Evolutionary conservation across 2,329 filamentous ascomycete genomes (phyloP).

Genomic region (Gaeumannomyces sp.): DNA sequence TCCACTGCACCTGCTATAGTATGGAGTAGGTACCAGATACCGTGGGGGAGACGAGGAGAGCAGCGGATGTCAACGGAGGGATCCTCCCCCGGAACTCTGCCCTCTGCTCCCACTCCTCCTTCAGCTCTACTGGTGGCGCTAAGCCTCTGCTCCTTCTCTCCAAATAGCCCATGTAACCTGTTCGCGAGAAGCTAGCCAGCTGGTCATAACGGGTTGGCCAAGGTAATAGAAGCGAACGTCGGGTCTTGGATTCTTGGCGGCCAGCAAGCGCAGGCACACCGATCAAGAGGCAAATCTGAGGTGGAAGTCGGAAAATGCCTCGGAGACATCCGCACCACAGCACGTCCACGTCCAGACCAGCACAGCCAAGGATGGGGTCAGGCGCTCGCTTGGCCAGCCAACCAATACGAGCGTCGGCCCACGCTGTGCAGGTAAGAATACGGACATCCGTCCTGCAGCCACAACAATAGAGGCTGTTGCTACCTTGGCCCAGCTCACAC

Average conservation of each 20-base stretch:
- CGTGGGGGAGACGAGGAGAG: neutral
- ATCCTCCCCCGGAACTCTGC: neutral
- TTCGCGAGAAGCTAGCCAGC: neutral
- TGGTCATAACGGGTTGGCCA: neutral
- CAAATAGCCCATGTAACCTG: neutral
- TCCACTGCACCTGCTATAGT: neutral
- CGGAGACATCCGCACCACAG: neutral
- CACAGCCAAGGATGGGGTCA: neutral
- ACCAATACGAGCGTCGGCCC: slow-evolving; percentile 8
- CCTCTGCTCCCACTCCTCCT: neutral
- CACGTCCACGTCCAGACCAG: neutral
- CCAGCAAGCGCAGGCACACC: neutral
- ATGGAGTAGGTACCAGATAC: no score
- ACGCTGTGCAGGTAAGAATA: slow-evolving; percentile 1
- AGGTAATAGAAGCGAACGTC: neutral
- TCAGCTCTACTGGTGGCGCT: neutral
- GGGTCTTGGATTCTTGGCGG: neutral
- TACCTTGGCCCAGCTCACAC: neutral
- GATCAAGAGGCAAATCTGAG: neutral
- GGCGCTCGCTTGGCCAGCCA: slow-evolving; percentile 1
- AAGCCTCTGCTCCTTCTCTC: neutral
- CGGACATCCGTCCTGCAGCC: slow-evolving; percentile 12
- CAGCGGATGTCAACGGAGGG: neutral
- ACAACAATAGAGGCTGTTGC: slow-evolving; percentile 6
- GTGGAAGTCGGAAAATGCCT: neutral